Conservation (phyloP, 495 filamentous ascomycete genomes). For the Penicillium lividum region DNA sequence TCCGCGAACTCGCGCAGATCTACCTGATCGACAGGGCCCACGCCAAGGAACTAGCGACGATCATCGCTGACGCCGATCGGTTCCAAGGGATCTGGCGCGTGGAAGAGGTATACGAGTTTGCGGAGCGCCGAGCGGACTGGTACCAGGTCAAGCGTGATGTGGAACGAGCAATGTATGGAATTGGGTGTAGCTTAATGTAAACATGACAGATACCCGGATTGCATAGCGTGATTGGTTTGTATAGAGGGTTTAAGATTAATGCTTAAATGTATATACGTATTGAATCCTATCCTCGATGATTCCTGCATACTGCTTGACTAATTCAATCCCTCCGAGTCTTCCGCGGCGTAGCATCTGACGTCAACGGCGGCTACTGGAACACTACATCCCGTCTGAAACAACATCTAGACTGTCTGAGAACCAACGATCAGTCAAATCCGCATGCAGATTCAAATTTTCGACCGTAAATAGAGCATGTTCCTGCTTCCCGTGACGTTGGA, state of each 20-base stretch:
- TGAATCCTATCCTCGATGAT: not conserved
- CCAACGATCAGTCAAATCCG: constrained; percentile 13
- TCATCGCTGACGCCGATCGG: constrained; percentile 89
- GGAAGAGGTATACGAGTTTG: constrained; percentile 98
- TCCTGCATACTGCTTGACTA: not conserved
- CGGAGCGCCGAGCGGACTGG: constrained; percentile 93
- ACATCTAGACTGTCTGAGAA: constrained; percentile 15
- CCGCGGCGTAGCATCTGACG: constrained; percentile 28
- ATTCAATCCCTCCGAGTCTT: not conserved
- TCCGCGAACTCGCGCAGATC: constrained; percentile 91
- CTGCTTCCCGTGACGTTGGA: constrained; percentile 5
- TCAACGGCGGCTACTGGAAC: constrained; percentile 39
- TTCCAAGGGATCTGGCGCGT: constrained; percentile 91
- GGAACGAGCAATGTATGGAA: constrained; percentile 96
- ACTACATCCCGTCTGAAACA: constrained; percentile 23
- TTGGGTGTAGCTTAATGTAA: constrained; percentile 87
- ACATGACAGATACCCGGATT: constrained; percentile 30
- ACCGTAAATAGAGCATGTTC: not conserved
- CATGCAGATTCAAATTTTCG: constrained; percentile 16
- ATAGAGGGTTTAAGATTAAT: constrained; percentile 9
- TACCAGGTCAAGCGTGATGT: constrained; percentile 81
- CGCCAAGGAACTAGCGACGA: constrained; percentile 90
- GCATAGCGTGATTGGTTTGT: constrained; percentile 26
- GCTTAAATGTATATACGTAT: not conserved
- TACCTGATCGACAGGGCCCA: constrained; percentile 87